A percentile compares a stretch with the other conserved stretches of the same genome.
Conservation (phyloP, 768 basidiomycete species). For the Paxillus ammoniavirescens region DNA sequence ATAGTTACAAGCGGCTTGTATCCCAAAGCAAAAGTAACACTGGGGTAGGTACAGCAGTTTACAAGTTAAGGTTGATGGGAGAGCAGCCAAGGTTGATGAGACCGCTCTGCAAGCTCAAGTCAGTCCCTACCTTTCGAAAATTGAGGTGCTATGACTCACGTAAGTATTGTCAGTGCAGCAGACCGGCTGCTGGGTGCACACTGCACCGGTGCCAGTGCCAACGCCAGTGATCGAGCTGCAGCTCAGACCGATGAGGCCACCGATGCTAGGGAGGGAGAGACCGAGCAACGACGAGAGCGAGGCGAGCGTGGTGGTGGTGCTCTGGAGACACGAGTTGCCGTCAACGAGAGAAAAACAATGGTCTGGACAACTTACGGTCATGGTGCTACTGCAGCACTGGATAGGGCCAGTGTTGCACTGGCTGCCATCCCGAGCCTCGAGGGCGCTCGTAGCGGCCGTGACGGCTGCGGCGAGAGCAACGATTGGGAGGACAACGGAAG, state of each 20-base stretch:
- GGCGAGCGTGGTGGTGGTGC: neutral
- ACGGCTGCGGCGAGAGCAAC: too few relatives aligned
- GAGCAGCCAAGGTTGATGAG: slow-evolving; percentile 5
- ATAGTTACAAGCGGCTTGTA: too few relatives aligned
- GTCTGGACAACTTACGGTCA: neutral
- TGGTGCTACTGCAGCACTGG: slow-evolving; percentile 9
- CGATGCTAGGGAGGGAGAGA: neutral
- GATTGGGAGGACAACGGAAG: neutral
- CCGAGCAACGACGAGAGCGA: slow-evolving; percentile 1
- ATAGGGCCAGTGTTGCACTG: slow-evolving; percentile 13
- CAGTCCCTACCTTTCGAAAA: neutral
- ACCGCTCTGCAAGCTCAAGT: neutral
- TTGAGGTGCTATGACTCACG: slow-evolving; percentile 36
- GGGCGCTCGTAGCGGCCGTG: neutral
- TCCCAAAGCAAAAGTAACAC: too few relatives aligned
- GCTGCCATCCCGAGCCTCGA: neutral
- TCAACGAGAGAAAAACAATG: too few relatives aligned
- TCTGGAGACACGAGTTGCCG: neutral
- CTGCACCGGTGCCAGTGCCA: slow-evolving; percentile 31
- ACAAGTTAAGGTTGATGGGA: slow-evolving; percentile 1
- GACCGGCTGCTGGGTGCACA: slow-evolving; percentile 33
- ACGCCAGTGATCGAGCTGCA: slow-evolving; percentile 15
- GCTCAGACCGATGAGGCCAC: slow-evolving; percentile 3
- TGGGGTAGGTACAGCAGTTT: neutral
- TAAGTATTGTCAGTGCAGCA: slow-evolving; percentile 47